A percentile compares a stretch with the other conserved stretches of the same genome.
These are phyloP conservation scores for Parachlorella kessleri DNA, from an alignment of 139 green algal genomes.

Conservation along the genomic window DNA sequence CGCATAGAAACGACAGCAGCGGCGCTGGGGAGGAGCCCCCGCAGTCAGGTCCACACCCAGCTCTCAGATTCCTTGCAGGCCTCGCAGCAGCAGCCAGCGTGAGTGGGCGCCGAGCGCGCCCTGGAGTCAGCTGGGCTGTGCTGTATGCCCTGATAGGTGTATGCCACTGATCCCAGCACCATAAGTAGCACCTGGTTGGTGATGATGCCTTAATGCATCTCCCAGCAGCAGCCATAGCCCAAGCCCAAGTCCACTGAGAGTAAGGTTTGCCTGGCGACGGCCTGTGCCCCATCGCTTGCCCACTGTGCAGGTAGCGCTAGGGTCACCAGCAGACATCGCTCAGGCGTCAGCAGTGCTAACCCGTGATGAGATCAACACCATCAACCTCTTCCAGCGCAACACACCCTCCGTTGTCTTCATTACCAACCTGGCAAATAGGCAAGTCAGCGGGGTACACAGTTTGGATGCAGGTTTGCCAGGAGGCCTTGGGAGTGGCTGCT, in stretches of 20 bases:
- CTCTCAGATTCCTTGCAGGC: not conserved
- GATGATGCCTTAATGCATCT: too few species aligned
- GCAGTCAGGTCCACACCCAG: not conserved
- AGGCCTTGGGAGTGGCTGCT: too few species aligned
- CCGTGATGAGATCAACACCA: slow-evolving; percentile 45
- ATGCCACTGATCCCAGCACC: not conserved
- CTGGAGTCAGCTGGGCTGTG: not conserved
- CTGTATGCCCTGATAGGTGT: not conserved
- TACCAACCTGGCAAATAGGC: slow-evolving; percentile 58
- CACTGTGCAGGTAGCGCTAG: not conserved
- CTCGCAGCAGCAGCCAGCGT: not conserved
- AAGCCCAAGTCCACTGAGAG: not conserved
- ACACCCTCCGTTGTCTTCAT: slow-evolving; percentile 78
- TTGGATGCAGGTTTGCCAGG: not conserved
- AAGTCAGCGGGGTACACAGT: not conserved
- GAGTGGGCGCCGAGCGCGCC: too few species aligned
- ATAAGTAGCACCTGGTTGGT: too few species aligned
- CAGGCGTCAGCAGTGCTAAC: slow-evolving; percentile 27
- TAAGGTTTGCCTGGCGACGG: not conserved
- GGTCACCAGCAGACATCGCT: not conserved
- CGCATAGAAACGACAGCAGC: too few species aligned
- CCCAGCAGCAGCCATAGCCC: not conserved
- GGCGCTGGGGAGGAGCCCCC: too few species aligned
- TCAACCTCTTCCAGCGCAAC: slow-evolving; percentile 66
- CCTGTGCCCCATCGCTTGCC: not conserved